Evolutionary conservation across 371 early-diverging fungal genomes (phyloP).

Genomic region (Rhizopus stolonifer): DNA sequence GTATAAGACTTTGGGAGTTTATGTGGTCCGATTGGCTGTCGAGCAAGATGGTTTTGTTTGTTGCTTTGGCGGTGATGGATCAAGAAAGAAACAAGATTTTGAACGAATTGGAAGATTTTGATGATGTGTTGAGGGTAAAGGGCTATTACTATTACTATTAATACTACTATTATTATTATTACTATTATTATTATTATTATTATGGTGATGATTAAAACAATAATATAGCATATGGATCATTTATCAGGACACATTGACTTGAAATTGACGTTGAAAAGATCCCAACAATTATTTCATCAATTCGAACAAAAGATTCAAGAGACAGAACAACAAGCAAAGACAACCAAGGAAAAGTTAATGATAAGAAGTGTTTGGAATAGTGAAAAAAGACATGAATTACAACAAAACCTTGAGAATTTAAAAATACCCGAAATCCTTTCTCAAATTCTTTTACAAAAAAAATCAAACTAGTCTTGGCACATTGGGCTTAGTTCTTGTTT

Average conservation of each 20-base stretch:
- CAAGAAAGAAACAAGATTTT: slow-evolving; percentile 76
- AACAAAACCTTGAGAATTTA: slow-evolving; percentile 30
- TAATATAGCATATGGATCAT: slow-evolving; percentile 85
- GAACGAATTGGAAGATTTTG: slow-evolving; percentile 74
- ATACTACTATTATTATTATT: too few species aligned
- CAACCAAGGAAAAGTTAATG: slow-evolving; percentile 29
- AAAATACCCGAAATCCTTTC: slow-evolving; percentile 18
- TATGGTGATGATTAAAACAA: too few species aligned
- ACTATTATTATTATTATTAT: too few species aligned
- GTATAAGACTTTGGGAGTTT: slow-evolving; percentile 85
- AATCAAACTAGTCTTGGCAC: too few species aligned
- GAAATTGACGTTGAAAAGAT: slow-evolving; percentile 72
- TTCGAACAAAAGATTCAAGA: slow-evolving; percentile 63
- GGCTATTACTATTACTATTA: too few species aligned
- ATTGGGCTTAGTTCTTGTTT: too few species aligned
- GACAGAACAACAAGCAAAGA: slow-evolving; percentile 44
- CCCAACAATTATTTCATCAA: slow-evolving; percentile 77
- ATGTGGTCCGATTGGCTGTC: slow-evolving; percentile 86
- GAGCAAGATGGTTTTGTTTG: slow-evolving; percentile 80
- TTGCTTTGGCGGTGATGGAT: slow-evolving; percentile 88
- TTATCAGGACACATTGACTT: slow-evolving; percentile 77
- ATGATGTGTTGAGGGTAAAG: slow-evolving; percentile 82
- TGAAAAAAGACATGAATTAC: slow-evolving; percentile 25
- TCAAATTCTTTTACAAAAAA: not conserved
- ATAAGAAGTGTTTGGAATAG: slow-evolving; percentile 44